Conservation (phyloP, 2,329 filamentous ascomycete genomes). For the Macrophomina phaseolina region DNA sequence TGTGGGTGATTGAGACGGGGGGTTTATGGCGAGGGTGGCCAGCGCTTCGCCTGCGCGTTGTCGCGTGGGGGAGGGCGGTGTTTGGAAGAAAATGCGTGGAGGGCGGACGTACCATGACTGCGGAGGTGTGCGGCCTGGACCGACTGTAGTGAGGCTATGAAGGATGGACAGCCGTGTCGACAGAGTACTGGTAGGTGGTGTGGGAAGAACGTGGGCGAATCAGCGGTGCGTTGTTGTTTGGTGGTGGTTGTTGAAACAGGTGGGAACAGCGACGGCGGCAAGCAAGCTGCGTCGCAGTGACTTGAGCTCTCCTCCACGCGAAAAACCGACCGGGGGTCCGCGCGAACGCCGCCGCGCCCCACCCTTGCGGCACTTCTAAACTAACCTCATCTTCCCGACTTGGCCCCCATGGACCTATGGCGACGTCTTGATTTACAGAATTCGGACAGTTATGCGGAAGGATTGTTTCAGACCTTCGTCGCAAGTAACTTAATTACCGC, state of each 20-base stretch:
- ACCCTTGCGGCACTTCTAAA: constrained; percentile 6
- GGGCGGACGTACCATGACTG: constrained; percentile 24
- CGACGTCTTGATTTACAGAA: background rate
- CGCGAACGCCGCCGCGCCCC: constrained; percentile 19
- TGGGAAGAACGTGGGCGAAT: background rate
- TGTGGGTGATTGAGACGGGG: background rate
- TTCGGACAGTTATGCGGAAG: background rate
- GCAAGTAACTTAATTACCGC: background rate
- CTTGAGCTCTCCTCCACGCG: constrained; percentile 27
- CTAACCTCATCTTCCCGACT: background rate
- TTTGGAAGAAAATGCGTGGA: constrained; percentile 9
- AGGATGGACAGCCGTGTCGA: background rate
- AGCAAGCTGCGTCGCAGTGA: constrained; percentile 17
- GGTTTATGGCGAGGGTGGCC: background rate
- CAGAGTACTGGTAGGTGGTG: background rate
- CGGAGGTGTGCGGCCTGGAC: constrained; percentile 3
- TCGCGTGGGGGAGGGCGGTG: background rate
- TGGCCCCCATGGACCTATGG: too few relatives aligned
- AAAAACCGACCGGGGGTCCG: constrained; percentile 24
- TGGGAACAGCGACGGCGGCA: background rate
- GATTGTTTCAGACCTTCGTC: background rate
- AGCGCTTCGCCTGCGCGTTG: background rate
- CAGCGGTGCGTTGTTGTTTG: background rate
- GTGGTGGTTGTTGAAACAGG: constrained; percentile 21
- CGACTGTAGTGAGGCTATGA: background rate